These are phyloP conservation scores for Phytopythium oedochilum DNA, from an alignment of 352 stramenopile species.

Conservation along the genomic window DNA sequence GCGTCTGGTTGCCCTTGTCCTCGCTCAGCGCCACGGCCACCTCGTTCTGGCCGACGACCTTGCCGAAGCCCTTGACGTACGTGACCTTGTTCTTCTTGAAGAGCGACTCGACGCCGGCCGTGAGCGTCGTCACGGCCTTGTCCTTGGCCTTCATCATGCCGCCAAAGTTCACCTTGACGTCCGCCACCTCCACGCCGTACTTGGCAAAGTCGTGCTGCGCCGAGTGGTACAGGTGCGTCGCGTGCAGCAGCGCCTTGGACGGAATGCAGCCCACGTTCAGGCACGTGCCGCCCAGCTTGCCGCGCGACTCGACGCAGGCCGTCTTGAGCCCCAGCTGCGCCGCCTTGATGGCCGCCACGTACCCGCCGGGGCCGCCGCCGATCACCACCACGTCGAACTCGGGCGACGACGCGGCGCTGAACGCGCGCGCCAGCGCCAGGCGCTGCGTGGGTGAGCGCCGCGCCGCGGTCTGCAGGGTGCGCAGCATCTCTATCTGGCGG, in stretches of 20 bases:
- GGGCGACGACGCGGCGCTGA: conserved; percentile 33
- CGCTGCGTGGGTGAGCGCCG: conserved; percentile 27
- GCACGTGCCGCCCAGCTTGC: conserved; percentile 95
- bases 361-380: conserved; percentile 96
- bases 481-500: conserved; percentile 1
- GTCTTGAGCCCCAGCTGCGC: conserved; percentile 98
- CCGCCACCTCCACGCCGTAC: conserved; percentile 91
- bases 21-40: conserved; percentile 91
- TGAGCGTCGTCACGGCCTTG: conserved; percentile 94
- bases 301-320: conserved; percentile 96
- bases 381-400: conserved; percentile 89
- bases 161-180: conserved; percentile 92
- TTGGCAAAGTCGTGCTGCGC: conserved; percentile 95
- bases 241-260: conserved; percentile 97
- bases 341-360: conserved; percentile 98
- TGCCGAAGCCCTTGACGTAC: conserved; percentile 97
- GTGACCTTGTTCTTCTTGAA: conserved; percentile 99
- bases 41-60: conserved; percentile 89
- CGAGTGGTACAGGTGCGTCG: conserved; percentile 95
- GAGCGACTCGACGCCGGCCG: conserved; percentile 95
- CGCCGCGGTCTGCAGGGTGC: conserved; percentile 27
- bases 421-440: conserved; percentile 30
- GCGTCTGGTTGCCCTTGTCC: conserved; percentile 83
- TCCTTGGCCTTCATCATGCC: conserved; percentile 97
- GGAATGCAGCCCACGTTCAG: conserved; percentile 99